Evolutionary conservation across 2,329 filamentous ascomycete genomes (phyloP), one percentile per base, ranked within the genome.

Genomic region (Cordyceps tenuipes): DNA sequence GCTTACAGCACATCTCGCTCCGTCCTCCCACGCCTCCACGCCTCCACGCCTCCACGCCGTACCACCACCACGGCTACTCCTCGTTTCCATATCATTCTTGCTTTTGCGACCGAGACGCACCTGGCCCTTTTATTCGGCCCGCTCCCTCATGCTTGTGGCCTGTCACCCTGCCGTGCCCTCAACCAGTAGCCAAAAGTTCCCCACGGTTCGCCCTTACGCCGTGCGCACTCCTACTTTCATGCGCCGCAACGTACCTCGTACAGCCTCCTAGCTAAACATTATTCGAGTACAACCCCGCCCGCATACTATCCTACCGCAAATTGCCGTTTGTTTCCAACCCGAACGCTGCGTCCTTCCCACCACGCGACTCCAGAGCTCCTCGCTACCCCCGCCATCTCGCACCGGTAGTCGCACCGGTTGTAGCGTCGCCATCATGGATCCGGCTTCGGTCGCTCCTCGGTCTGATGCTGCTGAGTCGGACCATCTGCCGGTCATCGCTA

Each of bases 401-500:
- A 60, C 59, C 44, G 61, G 54, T 57, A 54, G 47, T 36, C 34
- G 34, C 34, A 36, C 59, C 19, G 46, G 48, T 51, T 62, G 54
- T 57, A 54, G 47, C 44, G 56, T 52, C 60, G 63, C 63, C 62
- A 57, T 64, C 56, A 70, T 68, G 67, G 69, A 68, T 63, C 67
- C 66, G 62, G 67, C 67, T 43, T 68, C 70, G 71, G 70, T 66
- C 64, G 62, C 67, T 71, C 64, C 68, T 72, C 69, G 70, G 68
- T 65, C 70, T 63, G 63, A 44, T 57, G 60, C 48, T 50, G 29
- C 50, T 52, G 34, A 61, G 51, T 52, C 57, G 21, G 39, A 52
- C 48, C 57, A 59, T 31, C 10, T 23, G 43, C 46, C 59, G 36
- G 23, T 60, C 41, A 64, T 66, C 39, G 59, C 63, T 29, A 68